Conservation (phyloP, 176 grass and related monocot species). For the Elymus sibiricus region DNA sequence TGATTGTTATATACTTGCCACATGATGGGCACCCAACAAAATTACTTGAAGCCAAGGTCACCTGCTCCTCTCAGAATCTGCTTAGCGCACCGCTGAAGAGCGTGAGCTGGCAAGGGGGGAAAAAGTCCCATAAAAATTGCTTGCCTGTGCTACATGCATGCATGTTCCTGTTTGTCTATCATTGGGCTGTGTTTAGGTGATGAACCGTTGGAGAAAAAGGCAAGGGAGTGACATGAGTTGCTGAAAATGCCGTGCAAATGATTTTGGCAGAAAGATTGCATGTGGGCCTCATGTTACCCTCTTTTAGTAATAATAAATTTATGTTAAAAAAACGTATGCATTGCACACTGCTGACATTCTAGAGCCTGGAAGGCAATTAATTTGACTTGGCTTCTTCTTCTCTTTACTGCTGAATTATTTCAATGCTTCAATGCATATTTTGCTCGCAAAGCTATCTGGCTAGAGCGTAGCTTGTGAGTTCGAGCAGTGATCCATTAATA, state of each 20-base stretch:
- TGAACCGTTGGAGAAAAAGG: constrained; percentile 7
- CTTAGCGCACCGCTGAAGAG: constrained; percentile 33
- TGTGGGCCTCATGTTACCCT: constrained; percentile 31
- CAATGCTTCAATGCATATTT: background rate
- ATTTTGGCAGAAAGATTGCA: constrained; percentile 24
- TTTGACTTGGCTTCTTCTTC: constrained; percentile 2
- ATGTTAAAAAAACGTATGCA: constrained; percentile 23
- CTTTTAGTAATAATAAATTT: background rate
- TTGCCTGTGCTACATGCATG: constrained; percentile 9
- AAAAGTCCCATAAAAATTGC: background rate
- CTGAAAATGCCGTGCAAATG: constrained; percentile 29
- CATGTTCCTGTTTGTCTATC: constrained; percentile 41
- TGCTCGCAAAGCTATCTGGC: constrained; percentile 16
- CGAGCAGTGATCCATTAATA: constrained; percentile 42
- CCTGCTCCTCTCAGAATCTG: constrained; percentile 45
- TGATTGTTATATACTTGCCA: constrained; percentile 40
- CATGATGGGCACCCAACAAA: constrained; percentile 35
- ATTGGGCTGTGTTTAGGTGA: constrained; percentile 23
- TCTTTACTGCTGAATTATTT: constrained; percentile 21
- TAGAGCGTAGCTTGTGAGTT: constrained; percentile 24
- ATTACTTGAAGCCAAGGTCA: constrained; percentile 30
- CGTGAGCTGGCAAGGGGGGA: constrained; percentile 27
- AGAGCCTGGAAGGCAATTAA: constrained; percentile 3
- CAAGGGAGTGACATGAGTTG: constrained; percentile 17
- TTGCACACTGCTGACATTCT: constrained; percentile 30